Evolutionary conservation across 257 asterid species (phyloP).

Genomic region (Striga asiatica): DNA sequence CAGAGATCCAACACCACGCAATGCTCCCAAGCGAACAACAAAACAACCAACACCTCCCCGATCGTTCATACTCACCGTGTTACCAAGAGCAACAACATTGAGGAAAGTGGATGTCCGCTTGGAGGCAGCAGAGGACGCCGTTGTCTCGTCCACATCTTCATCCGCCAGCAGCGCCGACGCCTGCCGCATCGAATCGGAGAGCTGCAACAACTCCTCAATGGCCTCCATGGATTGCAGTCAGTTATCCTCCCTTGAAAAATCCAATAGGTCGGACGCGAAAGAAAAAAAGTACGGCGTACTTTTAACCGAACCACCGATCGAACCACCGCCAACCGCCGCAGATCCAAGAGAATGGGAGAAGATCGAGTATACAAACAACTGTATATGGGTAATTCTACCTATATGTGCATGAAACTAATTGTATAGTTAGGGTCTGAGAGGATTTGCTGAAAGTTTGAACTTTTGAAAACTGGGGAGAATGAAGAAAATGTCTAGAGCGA

Average conservation of each 20-base stretch:
- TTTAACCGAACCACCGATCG: too few relatives aligned
- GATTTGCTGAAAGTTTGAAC: neutral
- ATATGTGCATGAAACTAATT: neutral
- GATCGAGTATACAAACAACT: neutral
- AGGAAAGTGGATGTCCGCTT: conserved; percentile 76
- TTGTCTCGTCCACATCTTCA: conserved; percentile 81
- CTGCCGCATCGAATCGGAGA: conserved; percentile 90
- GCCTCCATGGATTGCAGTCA: conserved; percentile 28
- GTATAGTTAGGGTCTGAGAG: neutral
- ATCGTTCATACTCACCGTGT: conserved; percentile 43
- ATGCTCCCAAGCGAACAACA: neutral
- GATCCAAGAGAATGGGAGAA: neutral
- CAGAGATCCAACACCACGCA: conserved; percentile 11
- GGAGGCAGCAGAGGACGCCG: conserved; percentile 44
- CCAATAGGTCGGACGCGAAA: too few relatives aligned
- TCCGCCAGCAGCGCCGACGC: conserved; percentile 82
- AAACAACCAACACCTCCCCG: conserved; percentile 6
- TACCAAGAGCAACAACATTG: conserved; percentile 89
- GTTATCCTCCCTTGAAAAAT: neutral
- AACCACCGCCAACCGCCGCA: too few relatives aligned
- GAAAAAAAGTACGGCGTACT: too few relatives aligned
- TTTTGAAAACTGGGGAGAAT: neutral
- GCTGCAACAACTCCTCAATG: conserved; percentile 79
- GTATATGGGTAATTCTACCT: neutral
- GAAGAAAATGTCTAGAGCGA: neutral